phyloP scores from a whole-genome alignment of 768 basidiomycete genomes.

The Trametes villosa region DNA sequence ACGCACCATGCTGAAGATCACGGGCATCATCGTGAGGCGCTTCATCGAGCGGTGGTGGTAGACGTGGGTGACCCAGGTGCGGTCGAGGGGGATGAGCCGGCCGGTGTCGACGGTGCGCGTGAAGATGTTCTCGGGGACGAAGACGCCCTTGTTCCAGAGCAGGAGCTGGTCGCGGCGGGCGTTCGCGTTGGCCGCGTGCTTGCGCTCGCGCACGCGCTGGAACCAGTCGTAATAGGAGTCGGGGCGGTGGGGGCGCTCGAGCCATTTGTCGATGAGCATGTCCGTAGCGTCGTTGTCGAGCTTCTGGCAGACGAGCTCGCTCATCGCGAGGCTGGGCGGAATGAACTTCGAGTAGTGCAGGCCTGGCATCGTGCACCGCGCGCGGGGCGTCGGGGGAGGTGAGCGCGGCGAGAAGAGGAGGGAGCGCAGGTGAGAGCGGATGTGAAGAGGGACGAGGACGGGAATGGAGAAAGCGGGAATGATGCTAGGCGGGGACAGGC shows the following conservation, averaged over 20 bases:
- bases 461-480: slow-evolving; percentile 4
- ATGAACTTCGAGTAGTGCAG: slow-evolving; percentile 62
- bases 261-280: slow-evolving; percentile 83
- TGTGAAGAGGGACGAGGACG: not conserved
- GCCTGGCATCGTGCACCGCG: slow-evolving; percentile 20
- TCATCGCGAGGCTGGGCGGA: slow-evolving; percentile 71
- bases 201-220: slow-evolving; percentile 66
- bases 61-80: slow-evolving; percentile 82
- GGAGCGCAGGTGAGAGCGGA: not conserved
- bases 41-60: slow-evolving; percentile 79
- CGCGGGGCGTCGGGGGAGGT: not conserved
- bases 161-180: slow-evolving; percentile 44
- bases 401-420: not conserved
- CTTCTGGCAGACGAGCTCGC: slow-evolving; percentile 78
- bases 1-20: slow-evolving; percentile 79
- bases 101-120: slow-evolving; percentile 80
- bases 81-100: slow-evolving; percentile 77
- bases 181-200: slow-evolving; percentile 56
- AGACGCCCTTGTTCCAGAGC: slow-evolving; percentile 67
- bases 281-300: slow-evolving; percentile 78
- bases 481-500: slow-evolving; percentile 1
- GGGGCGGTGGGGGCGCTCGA: slow-evolving; percentile 64
- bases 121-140: slow-evolving; percentile 79
- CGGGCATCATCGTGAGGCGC: slow-evolving; percentile 76
- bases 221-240: slow-evolving; percentile 83